Percentiles rank a stretch among this genome's conserved stretches.
Conservation (phyloP, 306 rosid species). For the Rosa persica region DNA sequence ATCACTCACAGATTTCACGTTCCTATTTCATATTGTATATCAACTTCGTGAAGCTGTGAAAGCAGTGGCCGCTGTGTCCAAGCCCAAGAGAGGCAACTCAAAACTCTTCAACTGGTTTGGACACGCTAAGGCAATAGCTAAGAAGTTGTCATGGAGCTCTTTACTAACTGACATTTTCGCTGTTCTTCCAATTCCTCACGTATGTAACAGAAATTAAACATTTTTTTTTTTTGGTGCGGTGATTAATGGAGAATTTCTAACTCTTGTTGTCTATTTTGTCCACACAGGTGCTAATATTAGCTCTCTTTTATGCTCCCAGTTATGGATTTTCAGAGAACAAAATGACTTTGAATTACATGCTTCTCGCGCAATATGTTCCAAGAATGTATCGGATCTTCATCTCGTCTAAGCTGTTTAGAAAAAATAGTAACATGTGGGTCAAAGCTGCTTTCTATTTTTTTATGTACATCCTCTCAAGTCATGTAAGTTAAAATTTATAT, state of each 20-base stretch:
- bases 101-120: neutral
- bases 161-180: slow-evolving; percentile 28
- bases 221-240: neutral
- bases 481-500: slow-evolving; percentile 8
- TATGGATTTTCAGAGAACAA: slow-evolving; percentile 13
- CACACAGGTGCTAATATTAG: slow-evolving; percentile 23
- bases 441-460: slow-evolving; percentile 20
- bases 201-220: neutral
- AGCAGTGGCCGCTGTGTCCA: neutral
- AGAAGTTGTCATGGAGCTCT: slow-evolving; percentile 1
- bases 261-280: neutral
- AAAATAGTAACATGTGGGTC: slow-evolving; percentile 15
- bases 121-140: neutral
- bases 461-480: slow-evolving; percentile 22
- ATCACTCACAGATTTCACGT: neutral
- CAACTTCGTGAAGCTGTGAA: neutral
- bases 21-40: neutral
- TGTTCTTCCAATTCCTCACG: slow-evolving; percentile 40
- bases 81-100: neutral
- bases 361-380: slow-evolving; percentile 33
- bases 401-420: slow-evolving; percentile 15
- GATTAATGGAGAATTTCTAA: neutral
- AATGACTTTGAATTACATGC: slow-evolving; percentile 17
- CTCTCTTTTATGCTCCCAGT: slow-evolving; percentile 4
- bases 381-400: slow-evolving; percentile 19